phyloP scores from a whole-genome alignment of 257 asterid genomes.

The Solanum etuberosum region DNA sequence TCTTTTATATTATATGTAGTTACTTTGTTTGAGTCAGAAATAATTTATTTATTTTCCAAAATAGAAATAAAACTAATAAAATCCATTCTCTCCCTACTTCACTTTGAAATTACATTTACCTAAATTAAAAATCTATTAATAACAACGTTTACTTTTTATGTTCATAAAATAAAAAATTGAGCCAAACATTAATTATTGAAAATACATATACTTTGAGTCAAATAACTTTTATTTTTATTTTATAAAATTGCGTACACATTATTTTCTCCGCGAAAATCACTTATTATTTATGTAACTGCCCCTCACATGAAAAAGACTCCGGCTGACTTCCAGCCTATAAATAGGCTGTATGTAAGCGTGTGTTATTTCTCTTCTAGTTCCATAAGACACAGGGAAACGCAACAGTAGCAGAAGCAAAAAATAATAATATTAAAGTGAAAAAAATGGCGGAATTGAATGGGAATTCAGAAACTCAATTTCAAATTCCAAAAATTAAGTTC shows the following conservation, averaged over 20 bases:
- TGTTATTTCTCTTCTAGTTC: background rate
- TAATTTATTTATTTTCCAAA: too few species aligned
- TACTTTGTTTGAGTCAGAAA: too few species aligned
- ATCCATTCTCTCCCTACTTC: background rate
- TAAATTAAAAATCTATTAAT: too few species aligned
- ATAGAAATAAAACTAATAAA: too few species aligned
- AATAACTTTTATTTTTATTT: too few species aligned
- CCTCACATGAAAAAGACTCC: background rate
- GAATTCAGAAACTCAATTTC: background rate
- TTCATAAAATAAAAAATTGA: background rate
- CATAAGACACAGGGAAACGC: background rate
- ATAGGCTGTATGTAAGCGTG: background rate
- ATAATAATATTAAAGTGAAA: background rate
- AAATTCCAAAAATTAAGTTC: conserved; percentile 20
- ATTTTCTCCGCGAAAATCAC: too few species aligned
- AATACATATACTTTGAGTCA: background rate
- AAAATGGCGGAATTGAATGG: conserved; percentile 5
- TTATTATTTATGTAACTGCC: background rate
- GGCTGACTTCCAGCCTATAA: background rate
- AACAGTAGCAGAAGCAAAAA: background rate
- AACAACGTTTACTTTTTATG: too few species aligned
- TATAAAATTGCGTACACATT: background rate
- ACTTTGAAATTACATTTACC: too few species aligned
- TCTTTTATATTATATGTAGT: too few species aligned
- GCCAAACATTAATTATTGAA: background rate